Base-by-base conservation (phyloP, 495 filamentous ascomycete genomes). In the Penicillium samsonianum region DNA sequence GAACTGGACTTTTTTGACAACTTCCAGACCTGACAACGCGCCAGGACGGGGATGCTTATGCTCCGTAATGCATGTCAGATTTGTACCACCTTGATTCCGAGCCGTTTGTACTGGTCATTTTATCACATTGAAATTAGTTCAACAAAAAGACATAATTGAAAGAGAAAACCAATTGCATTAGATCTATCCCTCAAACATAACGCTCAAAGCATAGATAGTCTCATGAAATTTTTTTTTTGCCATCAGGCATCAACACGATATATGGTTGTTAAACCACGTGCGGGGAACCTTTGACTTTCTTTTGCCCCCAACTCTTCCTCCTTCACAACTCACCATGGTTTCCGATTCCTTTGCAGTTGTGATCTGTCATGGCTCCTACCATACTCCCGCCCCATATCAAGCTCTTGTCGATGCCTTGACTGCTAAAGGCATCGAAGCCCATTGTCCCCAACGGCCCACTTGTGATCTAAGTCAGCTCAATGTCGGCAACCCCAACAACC, bases 401-500 rank as follows among this genome's bases (percentile, higher is more conserved):
- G 61, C 68, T 4, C 62, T 78, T 1, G 41, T 74, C 0, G 22
- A 72, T 6, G 45, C 57, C 0, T 48, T 77, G 14, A 49, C 54
- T 20, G 49, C 50, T 1, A 48, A 54, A 0, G 73, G 68, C 1
- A 61, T 69, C 25, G 67, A 73, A 22, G 52, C 66, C 1, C 56
- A 73, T 49, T 77, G 70, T 37, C 74, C 71, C 7, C 68, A 73
- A 42, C 62, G 73, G 10, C 73, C 73, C 16, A 72, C 65, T 8
- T 52, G 65, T 25, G 64, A 71, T 42, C 65, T 70, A 17, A 56
- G 14, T 22, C 61, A 67, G 12, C 59, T 73, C 1, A 69, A 72
- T 37, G 65, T 73, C 11, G 69, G 71, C 20, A 63, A 73, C 47
- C 19, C 64, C 2, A 57, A 55, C 30, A 59, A 69, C 23, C 65